Evolutionary conservation across 805 yeast species (phyloP), one percentile per base, ranked within the genome.

Genomic region (Blastobotrys parvus): DNA sequence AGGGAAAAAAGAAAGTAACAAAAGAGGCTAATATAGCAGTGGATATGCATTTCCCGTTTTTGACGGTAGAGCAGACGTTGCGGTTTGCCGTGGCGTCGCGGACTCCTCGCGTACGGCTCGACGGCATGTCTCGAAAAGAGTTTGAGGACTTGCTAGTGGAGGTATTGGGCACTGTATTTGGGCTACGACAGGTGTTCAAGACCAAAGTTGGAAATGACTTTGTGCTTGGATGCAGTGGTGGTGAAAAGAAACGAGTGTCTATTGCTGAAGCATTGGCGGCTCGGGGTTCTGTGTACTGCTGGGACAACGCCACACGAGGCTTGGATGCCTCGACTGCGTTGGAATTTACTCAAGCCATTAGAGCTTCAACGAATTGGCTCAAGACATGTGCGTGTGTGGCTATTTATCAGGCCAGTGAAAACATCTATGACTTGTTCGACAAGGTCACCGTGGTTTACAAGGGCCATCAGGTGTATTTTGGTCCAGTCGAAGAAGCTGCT

Each of bases 221-320:
- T 32, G 71, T 80, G 22, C 71, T 85, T 58, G 84, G 87, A 64
- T 83, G 81, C 33, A 79, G 90, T 40, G 90, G 94, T 56, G 92
- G 94, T 68, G 92, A 84, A 64, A 68, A 92, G 50, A 82, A 82
- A 63, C 75, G 94, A 66, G 90, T 84, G 2, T 80, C 90, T 7
- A 78, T 84, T 54, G 86, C 88, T 7, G 94, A 84, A 63, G 83
- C 83, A 1, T 65, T 81, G 38, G 72, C 82, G 38, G 70, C 79
- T 40, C 76, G 79, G 22, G 81, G 85, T 23, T 66, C 74, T 39
- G 67, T 81, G 41, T 79, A 74, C 48, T 77, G 82, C 61, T 80
- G 84, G 77, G 89, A 84, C 66, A 84, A 85, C 56, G 81, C 90
- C 4, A 85, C 94, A 4, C 76, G 92, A 67, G 94, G 94, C 54